phyloP scores from a whole-genome alignment of 257 asterid genomes.

The Nicotiana benthamiana region DNA sequence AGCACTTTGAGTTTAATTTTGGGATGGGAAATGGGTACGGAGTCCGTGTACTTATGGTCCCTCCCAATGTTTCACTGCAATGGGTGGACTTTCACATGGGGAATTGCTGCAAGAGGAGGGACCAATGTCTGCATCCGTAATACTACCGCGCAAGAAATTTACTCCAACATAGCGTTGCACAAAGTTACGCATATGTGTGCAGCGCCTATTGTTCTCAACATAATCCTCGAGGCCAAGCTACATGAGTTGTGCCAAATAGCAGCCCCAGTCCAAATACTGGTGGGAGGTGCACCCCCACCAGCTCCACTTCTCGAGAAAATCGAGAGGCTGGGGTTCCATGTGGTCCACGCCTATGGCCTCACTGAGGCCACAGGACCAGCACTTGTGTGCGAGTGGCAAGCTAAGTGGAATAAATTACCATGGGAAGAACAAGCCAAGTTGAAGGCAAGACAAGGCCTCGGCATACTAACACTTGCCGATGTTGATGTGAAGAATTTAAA shows the following conservation, averaged over 20 bases:
- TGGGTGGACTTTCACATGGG: conserved; percentile 98
- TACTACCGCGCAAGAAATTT: conserved; percentile 59
- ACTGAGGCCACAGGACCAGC: conserved; percentile 96
- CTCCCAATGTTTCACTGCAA: conserved; percentile 96
- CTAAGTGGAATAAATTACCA: conserved; percentile 42
- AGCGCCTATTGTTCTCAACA: conserved; percentile 67
- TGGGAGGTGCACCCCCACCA: conserved; percentile 92
- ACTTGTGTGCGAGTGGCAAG: conserved; percentile 73
- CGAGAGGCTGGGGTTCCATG: conserved; percentile 61
- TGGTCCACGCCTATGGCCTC: conserved; percentile 76
- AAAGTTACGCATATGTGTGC: conserved; percentile 88
- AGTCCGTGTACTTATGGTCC: conserved; percentile 78
- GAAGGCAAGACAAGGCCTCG: conserved; percentile 76
- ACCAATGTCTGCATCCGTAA: conserved; percentile 76
- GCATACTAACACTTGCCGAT: conserved; percentile 54
- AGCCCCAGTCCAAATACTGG: conserved; percentile 40
- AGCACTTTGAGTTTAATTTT: conserved; percentile 61
- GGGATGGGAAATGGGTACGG: conserved; percentile 76
- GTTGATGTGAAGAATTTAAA: conserved; percentile 53
- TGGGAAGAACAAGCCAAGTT: conserved; percentile 28
- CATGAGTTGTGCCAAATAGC: conserved; percentile 35
- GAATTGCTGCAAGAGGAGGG: conserved; percentile 85
- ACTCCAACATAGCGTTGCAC: conserved; percentile 37
- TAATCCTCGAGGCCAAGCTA: conserved; percentile 51
- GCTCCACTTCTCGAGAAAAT: conserved; percentile 47